Base-by-base conservation (phyloP, 2,329 filamentous ascomycete genomes). In the Drechslerella stenobrocha region DNA sequence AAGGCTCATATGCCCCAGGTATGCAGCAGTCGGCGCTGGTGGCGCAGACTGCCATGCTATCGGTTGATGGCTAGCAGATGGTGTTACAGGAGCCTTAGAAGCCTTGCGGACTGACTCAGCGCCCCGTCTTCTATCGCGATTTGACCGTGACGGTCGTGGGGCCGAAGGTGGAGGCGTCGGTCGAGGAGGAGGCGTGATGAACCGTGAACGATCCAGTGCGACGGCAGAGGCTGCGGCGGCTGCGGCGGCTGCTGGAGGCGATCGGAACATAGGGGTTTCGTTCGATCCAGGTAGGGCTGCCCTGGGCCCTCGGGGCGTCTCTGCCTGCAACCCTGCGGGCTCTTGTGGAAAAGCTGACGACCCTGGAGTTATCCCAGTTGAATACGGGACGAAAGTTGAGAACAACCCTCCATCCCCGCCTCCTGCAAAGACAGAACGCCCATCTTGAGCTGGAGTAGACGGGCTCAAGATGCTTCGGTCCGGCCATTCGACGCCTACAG, bases 41-140 rank as follows among this genome's bases (percentile, higher is more conserved):
- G 60, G 60, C 26, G 52, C 60, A 1, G 60, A 57, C n/a, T 55
- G 52, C n/a, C n/a, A n/a, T n/a, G n/a, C n/a, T n/a, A n/a, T n/a
- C n/a, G n/a, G n/a, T n/a, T n/a, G n/a, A n/a, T n/a, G n/a, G n/a
- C n/a, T n/a, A n/a, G n/a, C n/a, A n/a, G n/a, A n/a, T 23, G 60
- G 52, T 18, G 22, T 37, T 23, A 23, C 32, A 13, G 47, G 8
- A 11, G 7, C 40, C 13, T 47, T 50, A 24, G 47, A n/a, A 4
- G 24, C 1, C 9, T 50, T 13, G 28, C 28, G 28, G 11, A n/a
- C 22, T 42, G 20, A 4, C 18, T 42, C 9, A 11, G 11, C 15
- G 6, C 18, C 3, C 8, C 4, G 15, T 18, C 22, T 15, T 24
- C 42, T 34, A 30, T 2, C 22, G 26, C 20, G 37, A 24, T 2